Conservation (phyloP, 2,329 filamentous ascomycete genomes). For the Hawksworthiomyces lignivorus region DNA sequence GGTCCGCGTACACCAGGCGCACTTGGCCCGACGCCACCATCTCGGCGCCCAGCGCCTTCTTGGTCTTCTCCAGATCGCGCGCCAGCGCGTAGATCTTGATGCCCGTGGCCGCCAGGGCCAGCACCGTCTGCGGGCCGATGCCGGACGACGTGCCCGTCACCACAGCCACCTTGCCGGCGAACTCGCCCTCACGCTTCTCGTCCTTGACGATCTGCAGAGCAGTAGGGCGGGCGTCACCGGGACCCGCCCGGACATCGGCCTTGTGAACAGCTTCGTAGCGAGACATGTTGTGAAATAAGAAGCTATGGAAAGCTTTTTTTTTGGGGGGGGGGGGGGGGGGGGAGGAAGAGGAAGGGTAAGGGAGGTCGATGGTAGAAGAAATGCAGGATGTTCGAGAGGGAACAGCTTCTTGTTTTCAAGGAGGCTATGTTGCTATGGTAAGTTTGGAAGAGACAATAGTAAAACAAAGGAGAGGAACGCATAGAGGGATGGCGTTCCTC, state of each 20-base stretch:
- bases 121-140: conserved; percentile 32
- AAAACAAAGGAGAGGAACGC: no score
- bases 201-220: conserved; percentile 28
- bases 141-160: conserved; percentile 33
- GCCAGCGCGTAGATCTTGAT: conserved; percentile 35
- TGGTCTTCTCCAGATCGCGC: conserved; percentile 31
- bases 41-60: conserved; percentile 20
- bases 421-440: no score
- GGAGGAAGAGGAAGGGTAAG: not conserved
- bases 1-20: conserved; percentile 26
- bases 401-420: no score
- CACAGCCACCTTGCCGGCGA: conserved; percentile 28
- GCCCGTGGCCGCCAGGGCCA: conserved; percentile 33
- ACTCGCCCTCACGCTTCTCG: conserved; percentile 26
- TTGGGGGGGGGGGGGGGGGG: not conserved
- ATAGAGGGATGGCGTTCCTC: no score
- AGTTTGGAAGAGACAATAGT: no score
- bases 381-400: no score
- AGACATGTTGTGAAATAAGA: conserved; percentile 8
- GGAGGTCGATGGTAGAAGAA: no score
- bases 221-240: conserved; percentile 29
- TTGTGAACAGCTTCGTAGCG: conserved; percentile 15
- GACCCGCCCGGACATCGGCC: conserved; percentile 17
- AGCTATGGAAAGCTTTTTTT: no score
- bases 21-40: conserved; percentile 22